Percentiles rank a stretch among this genome's conserved stretches.
These are phyloP conservation scores for Kwoniella heveanensis DNA, from an alignment of 768 basidiomycete genomes.

Conservation along the genomic window DNA sequence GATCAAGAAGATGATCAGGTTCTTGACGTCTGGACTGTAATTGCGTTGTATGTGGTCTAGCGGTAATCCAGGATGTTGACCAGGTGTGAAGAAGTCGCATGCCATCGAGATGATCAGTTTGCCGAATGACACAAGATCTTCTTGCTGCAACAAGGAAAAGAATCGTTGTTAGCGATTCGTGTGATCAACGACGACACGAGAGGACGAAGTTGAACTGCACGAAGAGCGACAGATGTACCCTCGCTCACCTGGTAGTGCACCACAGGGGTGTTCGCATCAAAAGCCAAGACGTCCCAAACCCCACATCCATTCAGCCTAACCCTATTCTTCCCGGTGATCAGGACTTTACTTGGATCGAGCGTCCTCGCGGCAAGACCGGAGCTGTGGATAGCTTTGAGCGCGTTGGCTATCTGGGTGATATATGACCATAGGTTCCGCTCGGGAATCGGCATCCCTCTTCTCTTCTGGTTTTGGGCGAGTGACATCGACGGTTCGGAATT, in stretches of 20 bases:
- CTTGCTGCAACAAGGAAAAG: slow-evolving; percentile 61
- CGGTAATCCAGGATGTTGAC: slow-evolving; percentile 68
- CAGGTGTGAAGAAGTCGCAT: slow-evolving; percentile 68
- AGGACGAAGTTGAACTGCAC: too few relatives aligned
- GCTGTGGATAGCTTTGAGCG: slow-evolving; percentile 82
- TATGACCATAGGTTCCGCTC: slow-evolving; percentile 91
- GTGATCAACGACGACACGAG: too few relatives aligned
- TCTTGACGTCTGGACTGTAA: slow-evolving; percentile 82
- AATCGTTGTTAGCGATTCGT: not conserved
- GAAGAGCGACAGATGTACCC: too few relatives aligned
- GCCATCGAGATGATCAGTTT: slow-evolving; percentile 77
- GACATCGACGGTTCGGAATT: slow-evolving; percentile 22
- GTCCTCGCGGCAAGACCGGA: slow-evolving; percentile 75
- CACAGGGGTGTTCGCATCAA: slow-evolving; percentile 59
- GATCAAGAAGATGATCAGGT: slow-evolving; percentile 70
- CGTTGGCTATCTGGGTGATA: slow-evolving; percentile 82
- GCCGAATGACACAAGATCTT: slow-evolving; percentile 85
- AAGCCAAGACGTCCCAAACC: slow-evolving; percentile 78
- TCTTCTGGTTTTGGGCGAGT: slow-evolving; percentile 59
- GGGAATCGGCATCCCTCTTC: slow-evolving; percentile 61
- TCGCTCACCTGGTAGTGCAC: slow-evolving; percentile 27
- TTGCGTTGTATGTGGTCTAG: slow-evolving; percentile 71
- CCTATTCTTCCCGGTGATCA: slow-evolving; percentile 86
- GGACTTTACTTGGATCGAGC: slow-evolving; percentile 81
- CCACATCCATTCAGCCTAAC: slow-evolving; percentile 85